Base-by-base conservation (phyloP, 306 rosid genomes). In the Macrotyloma uniflorum region DNA sequence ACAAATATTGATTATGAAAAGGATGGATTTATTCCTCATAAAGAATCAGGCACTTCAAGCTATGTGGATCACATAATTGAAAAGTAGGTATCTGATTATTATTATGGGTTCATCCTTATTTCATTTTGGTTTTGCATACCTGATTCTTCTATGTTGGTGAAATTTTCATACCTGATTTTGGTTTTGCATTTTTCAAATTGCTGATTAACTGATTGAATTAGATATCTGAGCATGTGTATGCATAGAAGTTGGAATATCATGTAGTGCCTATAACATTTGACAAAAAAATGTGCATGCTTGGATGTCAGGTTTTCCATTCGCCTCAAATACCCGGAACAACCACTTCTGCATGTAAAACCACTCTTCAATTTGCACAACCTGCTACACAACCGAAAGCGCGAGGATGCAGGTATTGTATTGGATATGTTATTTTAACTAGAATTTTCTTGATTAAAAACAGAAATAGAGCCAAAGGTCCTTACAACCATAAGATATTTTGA, bases 261-360 rank as follows among this genome's bases (percentile, higher is more conserved):
- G 36, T 79, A 23, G 10, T 55, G 42, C 47, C 15, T 26, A 19
- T 71, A 55, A 45, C 35, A 38, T 55, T 67, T 70, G 55, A 67
- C 38, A 28, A 49, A 55, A 33, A 53, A 66, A 74, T 53, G 36
- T 84, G 61, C 43, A 82, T 79, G 11, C 42, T 72, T 80, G 77
- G 76, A 84, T 74, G 32, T 72, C 96, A 95, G 98, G 88, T 87
- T 79, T 85, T 83, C 74, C 78, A 91, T 91, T 90, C 78, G 67
- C 63, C 98, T 92, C 71, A 80, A 84, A 84, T 79, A 40, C 83
- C 98, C 98, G 0, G 69, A 79, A 74, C 98, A 95, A 84, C 96
- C 91, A 43, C 91, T 95, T 90, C 87, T 95, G 69, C 80, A 18
- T 13, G 98, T 85, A 54, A 92, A 95, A 79, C 98, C 88, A 47